phyloP scores from a whole-genome alignment of 2,329 filamentous ascomycete species.

The Botrytis elliptica region DNA sequence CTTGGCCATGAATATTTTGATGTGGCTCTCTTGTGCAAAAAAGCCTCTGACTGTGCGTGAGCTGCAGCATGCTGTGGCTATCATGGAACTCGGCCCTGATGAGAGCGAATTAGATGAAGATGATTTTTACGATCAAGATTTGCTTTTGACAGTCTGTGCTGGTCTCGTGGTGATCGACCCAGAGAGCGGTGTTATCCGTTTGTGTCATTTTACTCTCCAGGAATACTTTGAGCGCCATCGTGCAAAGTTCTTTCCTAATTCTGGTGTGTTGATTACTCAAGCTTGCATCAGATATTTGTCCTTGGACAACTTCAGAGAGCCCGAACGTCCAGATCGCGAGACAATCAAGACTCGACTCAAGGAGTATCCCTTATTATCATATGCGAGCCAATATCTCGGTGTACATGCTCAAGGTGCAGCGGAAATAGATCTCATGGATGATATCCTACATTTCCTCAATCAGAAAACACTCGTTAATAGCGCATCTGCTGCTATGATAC shows the following conservation, averaged over 20 bases:
- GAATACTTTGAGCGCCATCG: constrained; percentile 32
- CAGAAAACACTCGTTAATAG: neutral
- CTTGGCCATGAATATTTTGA: constrained; percentile 20
- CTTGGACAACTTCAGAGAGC: constrained; percentile 29
- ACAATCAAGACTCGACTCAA: constrained; percentile 22
- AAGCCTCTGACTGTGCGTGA: constrained; percentile 40
- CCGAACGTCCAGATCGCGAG: constrained; percentile 9
- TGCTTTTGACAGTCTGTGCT: constrained; percentile 29
- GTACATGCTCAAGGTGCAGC: constrained; percentile 31
- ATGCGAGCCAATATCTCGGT: constrained; percentile 40
- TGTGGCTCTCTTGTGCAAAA: constrained; percentile 44
- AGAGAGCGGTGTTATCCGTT: constrained; percentile 31
- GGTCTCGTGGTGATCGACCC: constrained; percentile 35
- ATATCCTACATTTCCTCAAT: constrained; percentile 5
- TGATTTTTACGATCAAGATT: constrained; percentile 21
- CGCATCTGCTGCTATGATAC: neutral
- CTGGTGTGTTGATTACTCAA: constrained; percentile 16
- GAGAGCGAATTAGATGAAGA: constrained; percentile 30
- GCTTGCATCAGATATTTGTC: constrained; percentile 35
- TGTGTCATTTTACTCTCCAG: constrained; percentile 35
- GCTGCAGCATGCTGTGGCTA: constrained; percentile 46
- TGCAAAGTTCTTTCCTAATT: constrained; percentile 21
- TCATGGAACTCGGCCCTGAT: constrained; percentile 40
- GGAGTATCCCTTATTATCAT: constrained; percentile 35
- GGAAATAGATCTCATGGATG: neutral